These are phyloP conservation scores for Fennellomyces sp. DNA, from an alignment of 371 early-diverging fungal species.

Conservation along the genomic window DNA sequence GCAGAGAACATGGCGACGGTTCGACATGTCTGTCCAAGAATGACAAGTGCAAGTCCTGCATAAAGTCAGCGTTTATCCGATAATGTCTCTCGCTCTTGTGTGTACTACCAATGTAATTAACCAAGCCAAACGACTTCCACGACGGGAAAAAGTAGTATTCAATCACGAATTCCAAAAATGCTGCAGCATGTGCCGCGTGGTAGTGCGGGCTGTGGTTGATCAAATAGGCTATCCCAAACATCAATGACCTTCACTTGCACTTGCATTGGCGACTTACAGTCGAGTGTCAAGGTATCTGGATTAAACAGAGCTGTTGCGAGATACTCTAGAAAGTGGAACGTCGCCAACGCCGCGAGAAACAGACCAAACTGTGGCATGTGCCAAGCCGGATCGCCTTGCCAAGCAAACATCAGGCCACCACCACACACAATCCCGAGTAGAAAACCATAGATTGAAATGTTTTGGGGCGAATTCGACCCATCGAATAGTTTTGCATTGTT, in stretches of 20 bases:
- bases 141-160: constrained; percentile 68
- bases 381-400: constrained; percentile 3
- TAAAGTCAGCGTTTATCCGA: no score
- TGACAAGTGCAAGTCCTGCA: constrained; percentile 59
- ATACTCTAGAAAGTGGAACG: constrained; percentile 83
- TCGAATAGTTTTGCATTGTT: constrained; percentile 58
- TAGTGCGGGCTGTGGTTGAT: constrained; percentile 79
- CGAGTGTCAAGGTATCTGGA: constrained; percentile 59
- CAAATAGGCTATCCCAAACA: constrained; percentile 62
- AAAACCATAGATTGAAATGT: constrained; percentile 72
- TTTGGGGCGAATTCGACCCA: constrained; percentile 72
- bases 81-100: no score
- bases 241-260: neutral
- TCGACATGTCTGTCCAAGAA: constrained; percentile 70
- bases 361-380: constrained; percentile 60
- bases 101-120: constrained; percentile 60
- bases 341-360: constrained; percentile 62
- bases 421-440: constrained; percentile 65
- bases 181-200: constrained; percentile 70
- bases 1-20: constrained; percentile 83
- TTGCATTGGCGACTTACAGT: constrained; percentile 53
- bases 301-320: constrained; percentile 77
- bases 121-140: constrained; percentile 54
- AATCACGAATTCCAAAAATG: constrained; percentile 71
- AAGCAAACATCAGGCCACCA: constrained; percentile 42